Conservation (phyloP, 2,329 filamentous ascomycete species). For the Canariomyces notabilis region DNA sequence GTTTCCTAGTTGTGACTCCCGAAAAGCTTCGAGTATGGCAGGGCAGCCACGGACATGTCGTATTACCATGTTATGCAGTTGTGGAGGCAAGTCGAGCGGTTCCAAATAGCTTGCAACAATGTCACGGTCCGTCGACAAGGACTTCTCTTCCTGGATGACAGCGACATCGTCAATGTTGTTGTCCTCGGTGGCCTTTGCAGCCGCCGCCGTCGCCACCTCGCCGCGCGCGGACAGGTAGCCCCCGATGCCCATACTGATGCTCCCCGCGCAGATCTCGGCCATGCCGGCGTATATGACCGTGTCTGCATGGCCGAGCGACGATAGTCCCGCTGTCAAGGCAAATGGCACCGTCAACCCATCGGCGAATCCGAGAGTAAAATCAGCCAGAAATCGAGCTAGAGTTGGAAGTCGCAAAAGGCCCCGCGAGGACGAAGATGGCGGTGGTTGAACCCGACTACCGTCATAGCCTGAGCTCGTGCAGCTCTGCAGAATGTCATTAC, state of each 20-base stretch:
- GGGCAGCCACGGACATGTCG: no score
- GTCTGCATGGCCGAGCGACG: constrained; percentile 55
- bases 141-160: no score
- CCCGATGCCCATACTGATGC: constrained; percentile 69
- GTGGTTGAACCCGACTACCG: no score
- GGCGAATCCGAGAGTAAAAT: constrained; percentile 53
- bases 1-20: not conserved
- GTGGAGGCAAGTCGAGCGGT: no score
- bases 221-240: constrained; percentile 57
- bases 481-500: no score
- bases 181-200: not conserved
- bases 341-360: constrained; percentile 73
- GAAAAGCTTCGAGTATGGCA: no score
- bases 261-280: constrained; percentile 65
- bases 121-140: no score
- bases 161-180: not conserved
- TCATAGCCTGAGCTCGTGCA: no score
- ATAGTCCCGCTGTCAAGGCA: constrained; percentile 65
- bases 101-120: no score
- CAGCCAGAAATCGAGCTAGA: not conserved
- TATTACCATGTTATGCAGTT: no score
- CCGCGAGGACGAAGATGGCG: not conserved
- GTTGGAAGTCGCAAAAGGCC: not conserved
- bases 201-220: not conserved
- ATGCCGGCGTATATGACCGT: constrained; percentile 64